Evolutionary conservation across 306 rosid genomes (phyloP), one percentile per base, ranked within the genome.

Genomic region (Elaeagnus macrophylla): DNA sequence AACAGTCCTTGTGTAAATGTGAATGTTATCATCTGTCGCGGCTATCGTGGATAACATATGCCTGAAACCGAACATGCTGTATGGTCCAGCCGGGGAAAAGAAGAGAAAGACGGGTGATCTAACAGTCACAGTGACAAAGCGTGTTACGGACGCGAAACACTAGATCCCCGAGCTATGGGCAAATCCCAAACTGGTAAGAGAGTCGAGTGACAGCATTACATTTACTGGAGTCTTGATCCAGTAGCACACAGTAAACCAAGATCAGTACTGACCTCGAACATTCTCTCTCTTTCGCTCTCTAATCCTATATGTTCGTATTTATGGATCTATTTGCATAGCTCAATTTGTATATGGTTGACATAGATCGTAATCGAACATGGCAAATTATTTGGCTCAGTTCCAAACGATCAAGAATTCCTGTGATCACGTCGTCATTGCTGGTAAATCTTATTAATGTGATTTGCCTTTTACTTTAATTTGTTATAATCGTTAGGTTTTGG

Each of bases 341-440:
- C 51, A 80, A 78, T 72, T 64, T 55, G 48, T 48, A 6, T 44
- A 7, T 51, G n/a, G 13, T 65, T 72, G 75, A 61, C 25, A 15
- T 64, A 58, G 75, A 71, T 71, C 75, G 74, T 65, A 78, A 77
- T 78, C 84, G 69, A 63, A 6, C 57, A 93, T 93, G 99, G 87
- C 99, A 56, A 93, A 81, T 79, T 93, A 76, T 72, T 85, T 93
- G 39, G 85, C 99, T 69, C 99, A 93, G 85, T 93, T 93, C 73
- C 95, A 93, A 59, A 67, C 96, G 19, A 93, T 93, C 42, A 93
- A 87, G 75, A 84, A 69, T 63, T 69, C 94, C 50, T 75, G 83
- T 59, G 94, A 87, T 81, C 95, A 82, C 74, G 83, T 93, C 68
- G 94, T 93, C 51, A 77, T 93, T 67, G 84, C 99, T 18, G 99